These are phyloP conservation scores for Suillus spraguei DNA, from an alignment of 768 basidiomycete genomes.

Conservation along the genomic window DNA sequence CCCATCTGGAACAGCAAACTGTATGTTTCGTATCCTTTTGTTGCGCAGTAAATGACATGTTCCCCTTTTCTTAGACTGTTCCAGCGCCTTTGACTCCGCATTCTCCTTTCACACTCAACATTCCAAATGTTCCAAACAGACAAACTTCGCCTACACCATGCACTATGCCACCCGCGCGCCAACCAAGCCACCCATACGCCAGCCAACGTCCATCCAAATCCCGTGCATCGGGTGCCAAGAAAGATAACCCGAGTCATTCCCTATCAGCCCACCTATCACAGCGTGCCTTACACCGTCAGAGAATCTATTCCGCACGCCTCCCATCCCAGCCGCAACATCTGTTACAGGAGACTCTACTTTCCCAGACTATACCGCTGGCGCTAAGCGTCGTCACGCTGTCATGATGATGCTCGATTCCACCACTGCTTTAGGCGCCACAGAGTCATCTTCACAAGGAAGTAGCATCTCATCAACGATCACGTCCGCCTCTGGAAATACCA, in stretches of 20 bases:
- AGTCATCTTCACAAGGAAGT: slow-evolving; percentile 39
- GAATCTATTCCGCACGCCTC: slow-evolving; percentile 30
- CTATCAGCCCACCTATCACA: slow-evolving; percentile 22
- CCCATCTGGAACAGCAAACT: slow-evolving; percentile 22
- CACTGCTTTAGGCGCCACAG: slow-evolving; percentile 40
- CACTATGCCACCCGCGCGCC: slow-evolving; percentile 17
- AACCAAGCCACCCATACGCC: slow-evolving; percentile 15
- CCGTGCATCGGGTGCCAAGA: slow-evolving; percentile 29
- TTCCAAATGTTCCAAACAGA: slow-evolving; percentile 18
- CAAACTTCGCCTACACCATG: slow-evolving; percentile 32
- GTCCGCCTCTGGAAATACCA: slow-evolving; percentile 34
- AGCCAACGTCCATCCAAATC: slow-evolving; percentile 32
- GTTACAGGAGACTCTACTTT: slow-evolving; percentile 33
- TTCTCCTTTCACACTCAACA: slow-evolving; percentile 28
- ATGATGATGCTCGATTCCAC: slow-evolving; percentile 76
- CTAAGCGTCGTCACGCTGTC: slow-evolving; percentile 76
- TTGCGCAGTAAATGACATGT: slow-evolving; percentile 13
- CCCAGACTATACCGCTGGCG: slow-evolving; percentile 48
- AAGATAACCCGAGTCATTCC: slow-evolving; percentile 28
- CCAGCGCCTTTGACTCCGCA: slow-evolving; percentile 35
- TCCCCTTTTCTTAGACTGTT: slow-evolving; percentile 17
- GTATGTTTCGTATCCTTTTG: slow-evolving; percentile 30
- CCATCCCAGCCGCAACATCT: slow-evolving; percentile 25
- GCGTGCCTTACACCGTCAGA: slow-evolving; percentile 31
- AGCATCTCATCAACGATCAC: slow-evolving; percentile 24